A percentile compares a stretch with the other conserved stretches of the same genome.
Evolutionary conservation across 2,329 filamentous ascomycete genomes (phyloP).

Genomic region (Chalaropsis thielavioides): DNA sequence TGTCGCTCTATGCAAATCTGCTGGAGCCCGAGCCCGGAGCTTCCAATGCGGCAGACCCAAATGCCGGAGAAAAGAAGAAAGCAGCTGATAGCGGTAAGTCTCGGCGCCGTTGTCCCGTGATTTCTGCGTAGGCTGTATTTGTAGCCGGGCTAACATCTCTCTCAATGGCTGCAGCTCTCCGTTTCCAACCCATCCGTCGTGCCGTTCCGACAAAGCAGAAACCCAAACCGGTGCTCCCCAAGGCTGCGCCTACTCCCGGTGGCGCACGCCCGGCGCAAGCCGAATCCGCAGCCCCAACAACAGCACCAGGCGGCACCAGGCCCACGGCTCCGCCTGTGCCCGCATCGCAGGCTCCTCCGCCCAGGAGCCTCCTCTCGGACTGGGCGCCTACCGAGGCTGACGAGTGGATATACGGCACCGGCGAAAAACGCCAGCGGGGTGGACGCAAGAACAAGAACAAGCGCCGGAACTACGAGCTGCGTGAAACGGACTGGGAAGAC

Average conservation of each 20-base stretch:
- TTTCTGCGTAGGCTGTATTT: neutral
- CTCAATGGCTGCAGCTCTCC: constrained; percentile 42
- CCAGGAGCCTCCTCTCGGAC: constrained; percentile 61
- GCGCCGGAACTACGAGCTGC: constrained; percentile 45
- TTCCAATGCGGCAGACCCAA: constrained; percentile 31
- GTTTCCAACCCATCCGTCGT: constrained; percentile 75
- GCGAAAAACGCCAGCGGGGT: constrained; percentile 57
- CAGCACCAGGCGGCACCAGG: constrained; percentile 25
- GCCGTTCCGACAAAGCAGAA: constrained; percentile 46
- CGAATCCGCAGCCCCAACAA: constrained; percentile 23
- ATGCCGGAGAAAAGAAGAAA: constrained; percentile 40
- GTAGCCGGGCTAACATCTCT: neutral
- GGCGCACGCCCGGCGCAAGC: constrained; percentile 22
- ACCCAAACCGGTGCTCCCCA: constrained; percentile 46
- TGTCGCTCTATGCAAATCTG: constrained; percentile 76
- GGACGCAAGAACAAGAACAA: constrained; percentile 62
- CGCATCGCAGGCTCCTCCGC: constrained; percentile 29
- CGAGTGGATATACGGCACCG: constrained; percentile 54
- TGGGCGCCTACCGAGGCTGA: constrained; percentile 69
- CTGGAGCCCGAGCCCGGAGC: constrained; percentile 41
- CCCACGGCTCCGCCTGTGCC: constrained; percentile 20
- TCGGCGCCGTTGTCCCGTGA: neutral
- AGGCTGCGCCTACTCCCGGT: constrained; percentile 25
- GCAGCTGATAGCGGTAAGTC: constrained; percentile 30
- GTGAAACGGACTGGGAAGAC: constrained; percentile 75